Evolutionary conservation across 179 eudicot species (phyloP), one percentile per base, ranked within the genome.

Genomic region (Pouteria campechiana): DNA sequence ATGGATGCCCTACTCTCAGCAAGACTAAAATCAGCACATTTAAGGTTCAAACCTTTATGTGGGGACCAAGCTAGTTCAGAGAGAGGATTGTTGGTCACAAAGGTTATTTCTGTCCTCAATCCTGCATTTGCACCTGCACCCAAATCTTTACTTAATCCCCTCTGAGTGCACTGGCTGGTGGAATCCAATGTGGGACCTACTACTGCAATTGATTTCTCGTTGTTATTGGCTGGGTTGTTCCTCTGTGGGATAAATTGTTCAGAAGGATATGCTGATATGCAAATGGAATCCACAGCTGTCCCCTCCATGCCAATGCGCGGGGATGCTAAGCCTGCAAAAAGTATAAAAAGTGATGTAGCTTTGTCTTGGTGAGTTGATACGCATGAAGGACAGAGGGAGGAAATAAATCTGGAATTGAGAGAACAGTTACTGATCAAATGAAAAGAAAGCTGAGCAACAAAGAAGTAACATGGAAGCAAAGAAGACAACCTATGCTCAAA

Each of bases 61-160:
- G 76, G 71, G 12, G 79, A 74, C 87, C 87, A 78, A 33, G 75
- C 82, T 58, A 78, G 42, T 56, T 78, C 87, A 28, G 76, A 57
- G 14, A 68, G 38, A 46, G 71, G 56, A 18, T 64, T 73, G 24
- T 65, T 50, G 58, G 57, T 60, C 32, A 62, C 68, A 56, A 49
- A 63, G 52, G 62, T 53, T 61, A 64, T 54, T 50, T 60, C 62
- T 31, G 53, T 41, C 46, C 56, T 59, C 39, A 64, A 57, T 21
- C 49, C 52, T 69, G 88, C 88, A 79, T 79, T 79, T 75, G 63
- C 88, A 75, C 82, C 82, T 79, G 65, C 79, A 79, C 88, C 83
- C 42, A 50, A 19, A 48, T 44, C 37, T 11, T 39, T 36, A 13
- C 38, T 52, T 48, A 42, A 29, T 25, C 62, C 52, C 28, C 62